Percentiles rank a stretch among this genome's conserved stretches.
These are phyloP conservation scores for Umbelopsis sp. DNA, from an alignment of 192 early-diverging fungal species.

Conservation along the genomic window DNA sequence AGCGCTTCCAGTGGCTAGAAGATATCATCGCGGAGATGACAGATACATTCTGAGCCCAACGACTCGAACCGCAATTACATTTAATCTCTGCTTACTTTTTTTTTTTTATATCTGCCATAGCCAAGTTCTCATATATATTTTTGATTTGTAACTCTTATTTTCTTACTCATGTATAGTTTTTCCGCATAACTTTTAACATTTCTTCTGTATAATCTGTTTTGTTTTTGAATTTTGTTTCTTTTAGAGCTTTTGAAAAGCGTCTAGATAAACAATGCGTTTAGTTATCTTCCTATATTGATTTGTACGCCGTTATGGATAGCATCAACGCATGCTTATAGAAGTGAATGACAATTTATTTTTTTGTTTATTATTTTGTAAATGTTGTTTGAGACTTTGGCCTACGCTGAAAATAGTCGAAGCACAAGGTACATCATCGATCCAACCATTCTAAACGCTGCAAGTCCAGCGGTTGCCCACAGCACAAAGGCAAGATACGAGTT, in stretches of 20 bases:
- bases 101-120: no score
- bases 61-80: no score
- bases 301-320: no score
- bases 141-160: background rate
- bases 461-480: conserved; percentile 79
- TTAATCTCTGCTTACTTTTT: no score
- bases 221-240: background rate
- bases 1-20: conserved; percentile 10
- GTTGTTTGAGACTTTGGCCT: background rate
- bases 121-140: background rate
- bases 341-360: background rate
- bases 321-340: no score
- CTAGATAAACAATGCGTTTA: no score
- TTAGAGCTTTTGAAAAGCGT: no score
- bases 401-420: conserved; percentile 42
- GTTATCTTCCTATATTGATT: no score
- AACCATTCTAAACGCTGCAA: conserved; percentile 74
- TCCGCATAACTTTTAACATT: background rate
- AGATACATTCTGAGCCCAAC: background rate
- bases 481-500: conserved; percentile 79
- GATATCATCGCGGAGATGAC: background rate
- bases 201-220: background rate
- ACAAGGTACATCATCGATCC: conserved; percentile 73
- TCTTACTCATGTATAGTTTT: background rate
- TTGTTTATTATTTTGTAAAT: background rate